Base-by-base conservation (phyloP, 495 filamentous ascomycete species). In the Antarctomyces pellizariae region DNA sequence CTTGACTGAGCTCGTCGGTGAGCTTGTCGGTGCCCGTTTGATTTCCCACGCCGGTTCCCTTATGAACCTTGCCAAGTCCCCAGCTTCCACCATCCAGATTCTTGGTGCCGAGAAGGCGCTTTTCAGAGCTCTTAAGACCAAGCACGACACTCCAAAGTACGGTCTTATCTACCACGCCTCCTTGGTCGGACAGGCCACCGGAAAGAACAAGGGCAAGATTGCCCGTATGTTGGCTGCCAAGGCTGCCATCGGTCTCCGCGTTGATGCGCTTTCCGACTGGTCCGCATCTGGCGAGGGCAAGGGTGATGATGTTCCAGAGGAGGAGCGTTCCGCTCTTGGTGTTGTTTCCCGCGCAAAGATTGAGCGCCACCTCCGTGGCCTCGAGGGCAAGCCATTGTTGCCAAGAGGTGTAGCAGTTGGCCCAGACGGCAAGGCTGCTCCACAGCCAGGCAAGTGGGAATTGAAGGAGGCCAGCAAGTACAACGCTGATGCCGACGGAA, bases 171-270 rank as follows among this genome's bases (percentile, higher is more conserved):
- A 93, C 56, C 89, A 99, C 51, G 83, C 86, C 11, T 92, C 82
- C 14, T 59, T 99, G 16, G 77, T 99, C 25, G 86, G 86, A 23
- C 86, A 99, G 54, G 84, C 89, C 13, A 84, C 76, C 14, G 86
- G 89, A 36, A 76, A 72, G 54, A 95, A 95, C 56, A 99, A 99
- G 71, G 86, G 86, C 37, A 99, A 99, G 59, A 91, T 99, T 45
- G 86, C 86, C 8, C 73, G 86, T 52, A 79, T 93, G 57, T 63
- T 99, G 20, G 79, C 86, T 26, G 68, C 83, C 36, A 95, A 92
- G 57, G 67, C 86, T 7, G 75, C 86, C 12, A 67, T 95, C 13
- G 80, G 83, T 62, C 56, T 92, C 25, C 79, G 86, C 53, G 76
- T 89, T 18, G 86, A 99, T 53, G 73, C 86, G 16, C 67, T 93